phyloP scores from a whole-genome alignment of 148 eudicot genomes.

The Rhododendron griersonianum region DNA sequence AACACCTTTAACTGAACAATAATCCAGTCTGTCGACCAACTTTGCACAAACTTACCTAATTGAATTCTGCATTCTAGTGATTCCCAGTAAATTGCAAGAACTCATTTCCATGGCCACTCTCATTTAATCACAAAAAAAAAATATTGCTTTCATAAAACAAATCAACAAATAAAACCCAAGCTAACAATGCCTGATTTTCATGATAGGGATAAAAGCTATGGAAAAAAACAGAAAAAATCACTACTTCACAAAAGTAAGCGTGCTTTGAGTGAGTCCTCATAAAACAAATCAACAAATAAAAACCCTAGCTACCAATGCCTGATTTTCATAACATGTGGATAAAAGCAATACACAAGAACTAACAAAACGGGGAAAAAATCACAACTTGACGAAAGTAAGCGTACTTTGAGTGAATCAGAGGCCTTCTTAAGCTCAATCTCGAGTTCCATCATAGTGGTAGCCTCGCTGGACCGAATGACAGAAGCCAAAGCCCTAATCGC shows the following conservation, averaged over 20 bases:
- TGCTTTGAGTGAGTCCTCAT: too few relatives aligned
- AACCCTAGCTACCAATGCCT: too few relatives aligned
- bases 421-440: slow-evolving; percentile 92
- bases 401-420: slow-evolving; percentile 80
- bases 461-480: slow-evolving; percentile 70
- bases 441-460: slow-evolving; percentile 93
- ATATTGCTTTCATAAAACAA: not conserved
- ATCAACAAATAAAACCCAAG: not conserved
- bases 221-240: not conserved
- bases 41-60: not conserved
- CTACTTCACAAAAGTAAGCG: too few relatives aligned
- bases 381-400: not conserved
- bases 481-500: slow-evolving; percentile 96
- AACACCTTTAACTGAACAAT: not conserved
- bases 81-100: not conserved
- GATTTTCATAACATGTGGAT: not conserved
- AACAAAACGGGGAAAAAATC: not conserved
- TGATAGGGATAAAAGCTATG: not conserved
- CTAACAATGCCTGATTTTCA: not conserved
- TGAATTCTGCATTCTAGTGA: slow-evolving; percentile 3
- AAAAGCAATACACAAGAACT: not conserved
- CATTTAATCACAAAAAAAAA: not conserved
- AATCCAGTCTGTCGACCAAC: not conserved
- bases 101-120: not conserved
- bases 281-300: too few relatives aligned